Conservation (phyloP, 257 asterid species). For the Nicotiana otophora region DNA sequence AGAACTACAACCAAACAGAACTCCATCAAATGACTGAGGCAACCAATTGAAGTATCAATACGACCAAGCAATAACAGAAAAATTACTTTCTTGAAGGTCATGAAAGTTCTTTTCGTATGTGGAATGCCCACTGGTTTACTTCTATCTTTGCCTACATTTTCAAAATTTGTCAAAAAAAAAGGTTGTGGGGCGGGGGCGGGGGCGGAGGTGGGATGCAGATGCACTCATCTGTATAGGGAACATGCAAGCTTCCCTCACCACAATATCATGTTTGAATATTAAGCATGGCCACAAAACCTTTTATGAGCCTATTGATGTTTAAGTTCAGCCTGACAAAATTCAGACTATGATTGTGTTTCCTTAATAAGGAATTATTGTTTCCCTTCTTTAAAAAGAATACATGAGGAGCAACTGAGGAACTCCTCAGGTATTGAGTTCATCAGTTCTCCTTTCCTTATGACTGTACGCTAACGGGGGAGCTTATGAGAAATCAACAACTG, state of each 20-base stretch:
- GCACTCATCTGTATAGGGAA: neutral
- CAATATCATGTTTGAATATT: neutral
- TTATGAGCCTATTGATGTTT: neutral
- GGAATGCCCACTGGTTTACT: neutral
- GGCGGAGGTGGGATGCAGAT: neutral
- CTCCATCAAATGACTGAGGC: neutral
- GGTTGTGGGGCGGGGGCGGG: too few species aligned
- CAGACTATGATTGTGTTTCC: neutral
- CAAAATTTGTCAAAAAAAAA: neutral
- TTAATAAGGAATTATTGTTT: neutral
- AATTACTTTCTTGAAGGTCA: neutral
- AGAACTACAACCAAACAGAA: conserved; percentile 43
- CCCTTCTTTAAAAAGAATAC: too few species aligned
- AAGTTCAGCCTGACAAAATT: neutral
- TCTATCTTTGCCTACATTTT: neutral
- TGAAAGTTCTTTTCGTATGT: neutral
- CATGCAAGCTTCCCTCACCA: neutral
- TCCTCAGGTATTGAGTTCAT: neutral
- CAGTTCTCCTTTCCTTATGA: neutral
- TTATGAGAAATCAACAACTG: neutral
- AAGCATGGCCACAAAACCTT: neutral
- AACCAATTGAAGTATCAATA: neutral
- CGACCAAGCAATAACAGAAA: neutral
- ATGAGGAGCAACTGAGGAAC: too few species aligned
- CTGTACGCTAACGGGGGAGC: neutral